Percentiles rank a stretch among this genome's conserved stretches.
phyloP scores from a whole-genome alignment of 441 rosid genomes.

The Erodium trifolium region DNA sequence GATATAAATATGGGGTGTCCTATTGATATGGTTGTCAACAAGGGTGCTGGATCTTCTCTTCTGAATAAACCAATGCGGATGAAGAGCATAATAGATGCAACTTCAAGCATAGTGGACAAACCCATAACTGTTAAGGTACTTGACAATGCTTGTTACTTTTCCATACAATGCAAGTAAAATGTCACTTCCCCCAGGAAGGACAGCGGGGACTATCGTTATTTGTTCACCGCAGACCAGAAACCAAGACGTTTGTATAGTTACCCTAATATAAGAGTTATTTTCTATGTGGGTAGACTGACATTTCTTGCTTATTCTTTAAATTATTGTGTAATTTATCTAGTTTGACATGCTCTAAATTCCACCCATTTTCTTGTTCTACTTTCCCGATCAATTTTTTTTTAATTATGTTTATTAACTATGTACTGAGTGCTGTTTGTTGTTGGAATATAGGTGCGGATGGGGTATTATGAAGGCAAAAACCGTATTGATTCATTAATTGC shows the following conservation, averaged over 20 bases:
- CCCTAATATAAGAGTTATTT: too few species aligned
- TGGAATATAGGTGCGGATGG: conserved; percentile 58
- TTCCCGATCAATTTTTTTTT: not conserved
- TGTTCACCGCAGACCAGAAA: too few species aligned
- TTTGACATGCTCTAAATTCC: not conserved
- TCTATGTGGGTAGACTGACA: too few species aligned
- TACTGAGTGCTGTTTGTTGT: not conserved
- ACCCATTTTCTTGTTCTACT: not conserved
- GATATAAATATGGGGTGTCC: conserved; percentile 99
- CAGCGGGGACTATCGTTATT: too few species aligned
- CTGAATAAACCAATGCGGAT: conserved; percentile 73
- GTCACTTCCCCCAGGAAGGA: conserved; percentile 1
- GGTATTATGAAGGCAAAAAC: conserved; percentile 69
- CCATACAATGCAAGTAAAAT: conserved; percentile 1
- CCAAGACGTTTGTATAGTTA: too few species aligned
- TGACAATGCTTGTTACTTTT: conserved; percentile 3
- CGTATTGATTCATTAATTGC: conserved; percentile 68
- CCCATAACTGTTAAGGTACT: conserved; percentile 83
- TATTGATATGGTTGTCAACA: conserved; percentile 77
- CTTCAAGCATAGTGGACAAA: conserved; percentile 58
- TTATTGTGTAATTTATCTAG: not conserved
- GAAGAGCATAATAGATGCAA: conserved; percentile 59
- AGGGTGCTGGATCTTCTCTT: conserved; percentile 90
- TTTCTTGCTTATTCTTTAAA: not conserved
- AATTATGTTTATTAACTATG: not conserved